Conservation (phyloP, 1,139 yeast genomes). For the Pichia sp. region DNA sequence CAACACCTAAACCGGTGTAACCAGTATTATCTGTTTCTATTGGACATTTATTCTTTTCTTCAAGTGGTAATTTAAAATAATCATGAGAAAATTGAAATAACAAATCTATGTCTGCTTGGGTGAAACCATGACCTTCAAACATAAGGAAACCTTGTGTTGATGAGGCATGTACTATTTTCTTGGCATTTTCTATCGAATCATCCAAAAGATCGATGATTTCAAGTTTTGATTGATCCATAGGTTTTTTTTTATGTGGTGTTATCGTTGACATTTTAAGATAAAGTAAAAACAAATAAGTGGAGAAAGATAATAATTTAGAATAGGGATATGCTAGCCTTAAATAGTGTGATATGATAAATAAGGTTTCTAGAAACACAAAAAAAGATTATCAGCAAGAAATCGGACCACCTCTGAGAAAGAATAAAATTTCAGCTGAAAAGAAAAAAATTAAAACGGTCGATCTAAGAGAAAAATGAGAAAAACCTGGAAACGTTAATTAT, state of each 20-base stretch:
- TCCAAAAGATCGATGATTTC: conserved; percentile 41
- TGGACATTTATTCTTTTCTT: conserved; percentile 34
- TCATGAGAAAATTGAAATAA: conserved; percentile 39
- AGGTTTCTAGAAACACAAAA: too few species aligned
- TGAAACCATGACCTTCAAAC: conserved; percentile 51
- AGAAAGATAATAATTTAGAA: neutral
- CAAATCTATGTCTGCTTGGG: conserved; percentile 38
- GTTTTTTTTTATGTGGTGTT: neutral
- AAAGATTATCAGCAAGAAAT: too few species aligned
- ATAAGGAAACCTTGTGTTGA: conserved; percentile 50
- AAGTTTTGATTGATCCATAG: conserved; percentile 27
- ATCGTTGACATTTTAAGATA: neutral
- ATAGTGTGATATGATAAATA: too few species aligned
- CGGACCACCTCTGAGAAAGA: too few species aligned
- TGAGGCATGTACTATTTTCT: conserved; percentile 42
- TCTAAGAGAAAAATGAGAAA: too few species aligned
- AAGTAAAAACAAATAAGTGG: neutral
- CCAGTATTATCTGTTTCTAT: conserved; percentile 44
- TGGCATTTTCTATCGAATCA: conserved; percentile 34
- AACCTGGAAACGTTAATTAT: too few species aligned
- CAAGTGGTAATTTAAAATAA: conserved; percentile 39
- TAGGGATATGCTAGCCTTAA: neutral
- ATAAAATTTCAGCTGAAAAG: too few species aligned
- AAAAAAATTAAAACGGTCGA: too few species aligned
- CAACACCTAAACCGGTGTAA: conserved; percentile 46